Conservation (phyloP, 768 basidiomycete species). For the Lentinula boryana region DNA sequence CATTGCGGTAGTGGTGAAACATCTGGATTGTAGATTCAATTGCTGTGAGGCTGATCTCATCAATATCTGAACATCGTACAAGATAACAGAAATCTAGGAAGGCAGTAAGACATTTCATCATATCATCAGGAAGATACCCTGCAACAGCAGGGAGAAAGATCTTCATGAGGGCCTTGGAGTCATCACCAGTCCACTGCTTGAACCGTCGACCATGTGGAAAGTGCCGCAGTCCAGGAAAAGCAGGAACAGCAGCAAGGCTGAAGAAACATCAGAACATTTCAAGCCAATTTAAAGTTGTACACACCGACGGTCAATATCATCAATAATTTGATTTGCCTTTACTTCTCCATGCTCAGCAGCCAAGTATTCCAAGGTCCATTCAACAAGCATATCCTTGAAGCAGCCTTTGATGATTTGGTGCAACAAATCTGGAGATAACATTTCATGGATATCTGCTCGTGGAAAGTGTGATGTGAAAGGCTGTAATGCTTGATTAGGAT, state of each 20-base stretch:
- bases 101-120: conserved; percentile 13
- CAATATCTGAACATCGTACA: conserved; percentile 8
- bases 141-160: conserved; percentile 18
- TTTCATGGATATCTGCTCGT: conserved; percentile 12
- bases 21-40: conserved; percentile 8
- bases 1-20: conserved; percentile 10
- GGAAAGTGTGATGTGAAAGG: conserved; percentile 13
- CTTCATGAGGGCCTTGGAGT: conserved; percentile 19
- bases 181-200: conserved; percentile 16
- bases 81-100: conserved; percentile 22
- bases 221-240: conserved; percentile 8
- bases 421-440: conserved; percentile 18
- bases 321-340: conserved; percentile 18
- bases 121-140: conserved; percentile 16
- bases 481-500: background rate
- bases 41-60: conserved; percentile 1
- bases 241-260: conserved; percentile 7
- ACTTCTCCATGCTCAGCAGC: conserved; percentile 8
- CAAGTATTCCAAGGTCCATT: conserved; percentile 28
- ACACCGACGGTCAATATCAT: conserved; percentile 14
- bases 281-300: too few relatives aligned
- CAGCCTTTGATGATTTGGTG: conserved; percentile 36
- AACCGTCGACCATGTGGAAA: conserved; percentile 15
- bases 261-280: too few relatives aligned
- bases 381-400: conserved; percentile 35